Base-by-base conservation (phyloP, 495 filamentous ascomycete genomes). In the Geoglossum glabrum region DNA sequence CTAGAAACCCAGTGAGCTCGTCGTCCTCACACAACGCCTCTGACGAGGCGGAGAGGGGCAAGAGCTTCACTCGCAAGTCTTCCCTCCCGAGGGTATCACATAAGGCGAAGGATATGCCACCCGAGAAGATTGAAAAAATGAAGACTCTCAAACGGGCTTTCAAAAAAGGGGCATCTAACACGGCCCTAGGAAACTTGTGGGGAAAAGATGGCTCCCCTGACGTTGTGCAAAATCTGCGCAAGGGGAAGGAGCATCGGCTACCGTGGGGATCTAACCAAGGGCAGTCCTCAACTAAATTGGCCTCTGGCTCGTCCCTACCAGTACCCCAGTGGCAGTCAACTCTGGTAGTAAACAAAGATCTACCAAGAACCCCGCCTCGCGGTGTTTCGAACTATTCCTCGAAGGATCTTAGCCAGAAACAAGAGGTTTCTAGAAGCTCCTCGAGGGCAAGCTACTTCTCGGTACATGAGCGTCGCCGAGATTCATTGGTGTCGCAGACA, bases 401-500 rank as follows among this genome's bases (percentile, higher is more conserved):
- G 0, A 63, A 68, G 30, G 64, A 71, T 57, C 57, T 68, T 10
- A 62, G 62, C 0, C 52, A 56, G 36, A 40, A 2, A 54, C 47
- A 4, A 25, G 46, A 25, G 3, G 15, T 28, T 3, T n/a, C 8
- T 25, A 10, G 46, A 3, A 50, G 46, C 17, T 26, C 71, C 21
- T 74, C 75, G 4, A 64, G 69, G 28, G 57, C 73, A 6, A 76
- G 73, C 3, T 73, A 72, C 60, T 76, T 75, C 33, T 69, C 79
- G 1, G 64, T 79, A 10, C 72, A 75, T 31, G 76, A 81, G 49
- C 72, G 69, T 30, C 74, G 74, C 17, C 71, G 76, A 27, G 78
- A 79, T 46, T 82, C 80, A 0, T 65, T 78, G 13, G 66, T 82
- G 6, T 76, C 79, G 5, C 72, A 79, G 54, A 79, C 78, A 0